These are phyloP conservation scores for Citeromyces matritensis DNA, from an alignment of 805 yeast species.

Conservation along the genomic window DNA sequence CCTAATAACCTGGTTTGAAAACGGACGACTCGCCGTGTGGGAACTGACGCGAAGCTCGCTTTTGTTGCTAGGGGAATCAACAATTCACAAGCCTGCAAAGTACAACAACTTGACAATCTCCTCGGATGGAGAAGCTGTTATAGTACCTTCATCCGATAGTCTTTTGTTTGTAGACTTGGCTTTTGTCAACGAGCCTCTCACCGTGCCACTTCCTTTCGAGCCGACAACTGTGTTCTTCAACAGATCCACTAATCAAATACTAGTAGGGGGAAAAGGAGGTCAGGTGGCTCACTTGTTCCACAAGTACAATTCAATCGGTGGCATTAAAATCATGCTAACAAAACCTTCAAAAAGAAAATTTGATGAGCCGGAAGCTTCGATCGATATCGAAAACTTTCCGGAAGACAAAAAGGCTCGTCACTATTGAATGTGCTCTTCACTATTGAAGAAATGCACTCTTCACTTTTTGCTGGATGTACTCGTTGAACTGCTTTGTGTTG, in stretches of 20 bases:
- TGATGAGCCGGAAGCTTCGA: background rate
- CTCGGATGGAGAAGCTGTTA: constrained; percentile 2
- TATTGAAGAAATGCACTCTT: too few relatives aligned
- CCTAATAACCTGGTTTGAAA: background rate
- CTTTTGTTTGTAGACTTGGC: constrained; percentile 6
- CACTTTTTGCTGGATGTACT: too few relatives aligned
- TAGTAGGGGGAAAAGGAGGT: constrained; percentile 8
- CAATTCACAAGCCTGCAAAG: constrained; percentile 2
- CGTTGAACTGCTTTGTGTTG: too few relatives aligned
- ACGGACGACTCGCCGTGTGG: too few relatives aligned
- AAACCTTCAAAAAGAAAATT: constrained; percentile 1
- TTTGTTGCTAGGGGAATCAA: constrained; percentile 1
- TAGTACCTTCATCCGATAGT: constrained; percentile 1
- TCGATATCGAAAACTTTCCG: background rate
- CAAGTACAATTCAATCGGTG: constrained; percentile 7
- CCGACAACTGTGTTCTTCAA: constrained; percentile 9
- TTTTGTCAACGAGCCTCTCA: constrained; percentile 5
- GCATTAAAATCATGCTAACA: constrained; percentile 6
- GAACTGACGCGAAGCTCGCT: background rate
- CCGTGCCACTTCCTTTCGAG: background rate
- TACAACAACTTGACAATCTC: constrained; percentile 4
- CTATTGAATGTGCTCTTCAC: too few relatives aligned
- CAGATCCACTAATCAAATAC: constrained; percentile 8
- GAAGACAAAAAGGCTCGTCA: too few relatives aligned
- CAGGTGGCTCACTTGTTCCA: constrained; percentile 6